A percentile compares a stretch with the other conserved stretches of the same genome.
phyloP scores from a whole-genome alignment of 768 basidiomycete species.

The Hortiboletus campestris region DNA sequence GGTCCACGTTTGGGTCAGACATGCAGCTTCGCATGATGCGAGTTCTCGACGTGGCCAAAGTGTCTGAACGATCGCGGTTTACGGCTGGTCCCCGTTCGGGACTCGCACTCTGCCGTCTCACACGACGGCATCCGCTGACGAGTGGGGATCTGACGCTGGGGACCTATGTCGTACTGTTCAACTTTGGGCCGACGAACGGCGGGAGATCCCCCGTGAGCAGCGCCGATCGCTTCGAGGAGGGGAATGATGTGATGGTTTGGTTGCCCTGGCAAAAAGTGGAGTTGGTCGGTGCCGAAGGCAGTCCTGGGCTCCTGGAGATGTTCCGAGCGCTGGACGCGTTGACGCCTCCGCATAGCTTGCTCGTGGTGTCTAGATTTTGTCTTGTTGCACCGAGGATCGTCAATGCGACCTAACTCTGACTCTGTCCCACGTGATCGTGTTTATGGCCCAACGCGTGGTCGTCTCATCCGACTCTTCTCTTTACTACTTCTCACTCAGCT shows the following conservation, averaged over 20 bases:
- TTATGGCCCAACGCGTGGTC: background rate
- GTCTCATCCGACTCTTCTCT: background rate
- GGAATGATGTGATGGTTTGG: conserved; percentile 45
- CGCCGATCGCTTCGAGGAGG: conserved; percentile 39
- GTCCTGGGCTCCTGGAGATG: conserved; percentile 14
- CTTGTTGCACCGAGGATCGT: conserved; percentile 7
- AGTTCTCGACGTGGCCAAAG: conserved; percentile 37
- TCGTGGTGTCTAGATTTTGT: conserved; percentile 31
- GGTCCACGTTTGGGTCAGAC: conserved; percentile 35
- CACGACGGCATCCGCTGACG: conserved; percentile 15
- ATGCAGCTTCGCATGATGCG: conserved; percentile 44
- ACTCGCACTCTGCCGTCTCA: conserved; percentile 44
- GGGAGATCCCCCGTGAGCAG: conserved; percentile 31
- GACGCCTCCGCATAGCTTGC: conserved; percentile 29
- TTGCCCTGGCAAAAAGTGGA: conserved; percentile 48
- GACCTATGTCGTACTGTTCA: conserved; percentile 38
- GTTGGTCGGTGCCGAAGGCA: conserved; percentile 15
- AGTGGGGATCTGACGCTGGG: conserved; percentile 19
- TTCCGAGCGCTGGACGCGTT: conserved; percentile 25
- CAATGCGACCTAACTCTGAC: conserved; percentile 3
- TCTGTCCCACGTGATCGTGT: conserved; percentile 21
- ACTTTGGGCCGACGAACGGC: conserved; percentile 31
- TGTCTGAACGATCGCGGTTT: conserved; percentile 29
- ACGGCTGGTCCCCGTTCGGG: conserved; percentile 31
- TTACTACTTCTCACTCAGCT: background rate